A percentile compares a stretch with the other conserved stretches of the same genome.
These are phyloP conservation scores for Taiozyma sp. DNA, from an alignment of 1,139 yeast genomes.

Conservation along the genomic window DNA sequence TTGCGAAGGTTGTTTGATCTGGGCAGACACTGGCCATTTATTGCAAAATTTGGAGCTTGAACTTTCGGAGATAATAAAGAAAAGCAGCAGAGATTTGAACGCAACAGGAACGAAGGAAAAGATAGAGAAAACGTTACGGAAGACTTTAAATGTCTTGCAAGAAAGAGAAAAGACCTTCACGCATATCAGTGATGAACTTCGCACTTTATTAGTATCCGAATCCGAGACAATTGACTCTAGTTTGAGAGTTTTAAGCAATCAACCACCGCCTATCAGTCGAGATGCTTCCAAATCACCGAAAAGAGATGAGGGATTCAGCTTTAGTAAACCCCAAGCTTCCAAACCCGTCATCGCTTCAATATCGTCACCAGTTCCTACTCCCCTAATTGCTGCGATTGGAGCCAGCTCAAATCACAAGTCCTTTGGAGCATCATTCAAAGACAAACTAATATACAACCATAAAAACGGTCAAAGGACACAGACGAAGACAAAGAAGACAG, in stretches of 20 bases:
- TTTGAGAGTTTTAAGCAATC: conserved; percentile 7
- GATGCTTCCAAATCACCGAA: neutral
- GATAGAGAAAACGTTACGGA: conserved; percentile 4
- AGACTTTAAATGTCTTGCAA: conserved; percentile 11
- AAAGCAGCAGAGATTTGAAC: neutral
- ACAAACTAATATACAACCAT: neutral
- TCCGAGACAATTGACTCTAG: conserved; percentile 11
- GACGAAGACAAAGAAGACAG: neutral
- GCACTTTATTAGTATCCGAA: conserved; percentile 11
- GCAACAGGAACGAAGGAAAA: neutral
- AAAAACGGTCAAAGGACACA: neutral
- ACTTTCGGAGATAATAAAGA: conserved; percentile 14
- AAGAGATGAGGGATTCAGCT: neutral
- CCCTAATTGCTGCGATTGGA: neutral
- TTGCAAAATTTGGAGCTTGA: conserved; percentile 16
- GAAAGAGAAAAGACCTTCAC: conserved; percentile 10
- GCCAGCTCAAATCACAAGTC: conserved; percentile 2
- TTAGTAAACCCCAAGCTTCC: neutral
- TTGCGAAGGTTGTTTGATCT: conserved; percentile 27
- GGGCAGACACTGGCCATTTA: conserved; percentile 34
- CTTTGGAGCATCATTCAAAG: neutral
- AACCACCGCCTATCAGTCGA: neutral
- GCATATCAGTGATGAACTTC: conserved; percentile 6
- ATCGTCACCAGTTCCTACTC: neutral
- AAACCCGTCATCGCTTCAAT: neutral